Evolutionary conservation across 495 filamentous ascomycete species (phyloP).

Genomic region (Articulospora tetracladia): DNA sequence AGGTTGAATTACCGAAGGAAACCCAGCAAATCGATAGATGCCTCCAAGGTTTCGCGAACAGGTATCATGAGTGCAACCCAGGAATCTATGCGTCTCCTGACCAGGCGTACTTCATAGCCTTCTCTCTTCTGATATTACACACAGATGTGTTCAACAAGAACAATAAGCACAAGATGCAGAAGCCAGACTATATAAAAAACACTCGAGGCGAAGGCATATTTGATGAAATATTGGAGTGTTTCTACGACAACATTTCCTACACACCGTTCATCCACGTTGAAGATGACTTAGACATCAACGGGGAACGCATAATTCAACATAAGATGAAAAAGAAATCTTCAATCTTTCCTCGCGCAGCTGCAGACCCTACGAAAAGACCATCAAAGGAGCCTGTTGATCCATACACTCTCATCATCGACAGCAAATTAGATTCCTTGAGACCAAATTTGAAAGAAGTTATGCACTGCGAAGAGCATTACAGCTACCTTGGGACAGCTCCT

Average conservation of each 20-base stretch:
- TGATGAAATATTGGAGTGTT: constrained; percentile 89
- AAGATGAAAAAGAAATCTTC: constrained; percentile 59
- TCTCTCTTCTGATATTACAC: constrained; percentile 92
- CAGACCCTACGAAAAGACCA: constrained; percentile 62
- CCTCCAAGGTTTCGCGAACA: constrained; percentile 88
- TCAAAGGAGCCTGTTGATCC: constrained; percentile 88
- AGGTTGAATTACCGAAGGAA: constrained; percentile 92
- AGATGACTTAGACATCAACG: constrained; percentile 79
- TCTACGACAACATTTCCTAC: constrained; percentile 97
- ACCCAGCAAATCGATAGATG: constrained; percentile 97
- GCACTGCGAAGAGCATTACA: constrained; percentile 87
- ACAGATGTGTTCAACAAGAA: constrained; percentile 99
- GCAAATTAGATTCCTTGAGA: constrained; percentile 73
- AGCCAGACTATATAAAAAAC: constrained; percentile 92
- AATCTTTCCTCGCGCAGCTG: constrained; percentile 63
- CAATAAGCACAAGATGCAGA: constrained; percentile 99
- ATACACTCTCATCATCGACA: constrained; percentile 89
- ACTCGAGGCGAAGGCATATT: constrained; percentile 83
- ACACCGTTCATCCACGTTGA: constrained; percentile 97
- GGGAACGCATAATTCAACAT: constrained; percentile 67
- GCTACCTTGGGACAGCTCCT: constrained; percentile 71
- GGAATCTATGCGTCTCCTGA: constrained; percentile 91
- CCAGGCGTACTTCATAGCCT: constrained; percentile 95
- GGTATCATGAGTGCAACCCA: constrained; percentile 98
- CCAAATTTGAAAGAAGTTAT: constrained; percentile 89